phyloP scores from a whole-genome alignment of 495 filamentous ascomycete species.

The Hypoxylon crocopeplum region DNA sequence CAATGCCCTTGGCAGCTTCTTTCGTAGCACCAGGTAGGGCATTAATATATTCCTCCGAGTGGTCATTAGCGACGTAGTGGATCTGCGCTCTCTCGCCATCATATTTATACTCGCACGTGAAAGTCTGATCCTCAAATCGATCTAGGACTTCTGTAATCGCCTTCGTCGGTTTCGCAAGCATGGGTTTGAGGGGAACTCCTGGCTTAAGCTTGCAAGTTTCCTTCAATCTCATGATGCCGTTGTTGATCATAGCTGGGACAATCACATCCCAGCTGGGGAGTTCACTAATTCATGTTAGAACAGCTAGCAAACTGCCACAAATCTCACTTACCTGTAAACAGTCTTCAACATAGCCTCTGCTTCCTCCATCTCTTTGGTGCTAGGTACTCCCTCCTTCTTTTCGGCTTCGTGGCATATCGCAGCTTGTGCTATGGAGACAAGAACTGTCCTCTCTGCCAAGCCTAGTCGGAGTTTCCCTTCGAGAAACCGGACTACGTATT shows the following conservation, averaged over 20 bases:
- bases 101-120: slow-evolving; percentile 99
- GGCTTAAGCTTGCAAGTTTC: slow-evolving; percentile 92
- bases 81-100: slow-evolving; percentile 97
- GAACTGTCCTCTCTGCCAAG: slow-evolving; percentile 88
- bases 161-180: slow-evolving; percentile 98
- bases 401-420: slow-evolving; percentile 81
- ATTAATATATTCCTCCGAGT: slow-evolving; percentile 62
- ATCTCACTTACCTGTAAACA: slow-evolving; percentile 75
- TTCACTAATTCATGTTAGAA: slow-evolving; percentile 62
- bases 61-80: slow-evolving; percentile 90
- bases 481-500: slow-evolving; percentile 88
- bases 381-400: slow-evolving; percentile 68
- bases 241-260: slow-evolving; percentile 83
- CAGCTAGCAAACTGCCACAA: neutral
- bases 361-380: slow-evolving; percentile 74
- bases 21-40: slow-evolving; percentile 61
- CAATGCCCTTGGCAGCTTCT: slow-evolving; percentile 67
- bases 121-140: slow-evolving; percentile 92
- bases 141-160: slow-evolving; percentile 98
- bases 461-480: slow-evolving; percentile 94
- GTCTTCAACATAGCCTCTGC: slow-evolving; percentile 86
- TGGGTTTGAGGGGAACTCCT: slow-evolving; percentile 94
- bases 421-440: slow-evolving; percentile 87
- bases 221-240: slow-evolving; percentile 81
- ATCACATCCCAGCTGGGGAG: slow-evolving; percentile 95